phyloP scores from a whole-genome alignment of 805 yeast species.

The Maudiozyma pseudohumilis region DNA sequence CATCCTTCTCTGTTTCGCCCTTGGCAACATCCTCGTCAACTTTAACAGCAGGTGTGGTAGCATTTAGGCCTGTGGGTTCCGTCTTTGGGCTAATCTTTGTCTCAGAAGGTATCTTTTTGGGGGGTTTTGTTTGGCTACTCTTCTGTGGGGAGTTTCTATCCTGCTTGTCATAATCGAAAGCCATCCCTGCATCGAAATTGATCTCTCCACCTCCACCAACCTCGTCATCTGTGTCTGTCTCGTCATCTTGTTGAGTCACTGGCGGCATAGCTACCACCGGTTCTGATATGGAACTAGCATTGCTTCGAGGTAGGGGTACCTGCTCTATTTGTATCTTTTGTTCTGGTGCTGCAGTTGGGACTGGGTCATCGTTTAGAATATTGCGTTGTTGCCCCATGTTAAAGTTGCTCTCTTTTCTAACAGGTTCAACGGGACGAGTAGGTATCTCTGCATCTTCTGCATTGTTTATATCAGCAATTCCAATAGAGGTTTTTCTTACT shows the following conservation, averaged over 20 bases:
- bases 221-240: conserved; percentile 29
- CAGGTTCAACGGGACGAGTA: background rate
- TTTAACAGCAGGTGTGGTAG: background rate
- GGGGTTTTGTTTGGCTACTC: background rate
- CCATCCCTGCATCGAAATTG: conserved; percentile 23
- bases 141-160: conserved; percentile 15
- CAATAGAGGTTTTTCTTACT: conserved; percentile 2
- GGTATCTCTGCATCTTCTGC: conserved; percentile 1
- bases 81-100: background rate
- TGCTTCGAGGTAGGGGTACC: background rate
- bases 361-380: conserved; percentile 1
- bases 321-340: too few species aligned
- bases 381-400: background rate
- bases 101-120: background rate
- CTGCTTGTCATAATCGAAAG: conserved; percentile 28
- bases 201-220: conserved; percentile 19
- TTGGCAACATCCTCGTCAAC: background rate
- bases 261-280: background rate
- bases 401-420: background rate
- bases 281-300: background rate
- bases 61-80: conserved; percentile 1
- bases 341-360: background rate
- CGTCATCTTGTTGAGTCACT: conserved; percentile 4
- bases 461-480: conserved; percentile 3
- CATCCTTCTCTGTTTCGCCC: background rate